Percentiles rank a stretch among this genome's conserved stretches.
Conservation (phyloP, 192 early-diverging fungal genomes). For the Mortierella claussenii region DNA sequence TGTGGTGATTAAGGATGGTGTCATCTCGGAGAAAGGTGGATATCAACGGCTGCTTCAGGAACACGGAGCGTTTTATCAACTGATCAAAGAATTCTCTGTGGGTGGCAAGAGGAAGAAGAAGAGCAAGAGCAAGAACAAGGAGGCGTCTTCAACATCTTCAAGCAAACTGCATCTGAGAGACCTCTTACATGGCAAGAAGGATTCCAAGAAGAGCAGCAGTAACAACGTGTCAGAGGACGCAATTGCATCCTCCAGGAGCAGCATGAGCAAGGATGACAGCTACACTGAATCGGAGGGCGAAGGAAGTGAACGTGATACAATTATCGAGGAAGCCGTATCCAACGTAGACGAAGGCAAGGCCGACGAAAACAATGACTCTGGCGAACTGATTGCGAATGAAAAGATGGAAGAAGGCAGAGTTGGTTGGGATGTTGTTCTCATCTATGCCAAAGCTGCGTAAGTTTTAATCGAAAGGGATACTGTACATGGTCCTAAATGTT, state of each 20-base stretch:
- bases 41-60: slow-evolving; percentile 70
- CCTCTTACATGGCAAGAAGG: slow-evolving; percentile 3
- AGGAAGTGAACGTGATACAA: slow-evolving; percentile 4
- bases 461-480: neutral
- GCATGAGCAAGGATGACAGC: slow-evolving; percentile 3
- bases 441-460: slow-evolving; percentile 75
- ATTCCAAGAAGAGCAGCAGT: neutral
- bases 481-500: too few relatives aligned
- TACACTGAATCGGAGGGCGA: slow-evolving; percentile 16
- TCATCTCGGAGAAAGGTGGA: slow-evolving; percentile 70
- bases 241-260: slow-evolving; percentile 6
- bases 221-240: neutral
- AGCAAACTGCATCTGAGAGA: slow-evolving; percentile 1
- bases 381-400: slow-evolving; percentile 79
- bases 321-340: slow-evolving; percentile 3
- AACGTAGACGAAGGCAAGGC: neutral
- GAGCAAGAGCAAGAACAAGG: neutral
- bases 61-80: slow-evolving; percentile 63
- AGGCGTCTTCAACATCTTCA: neutral
- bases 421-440: slow-evolving; percentile 73
- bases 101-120: slow-evolving; percentile 37
- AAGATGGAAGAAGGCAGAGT: slow-evolving; percentile 83
- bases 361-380: slow-evolving; percentile 9
- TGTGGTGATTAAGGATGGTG: slow-evolving; percentile 75
- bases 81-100: slow-evolving; percentile 76